Percentiles rank a stretch among this genome's conserved stretches.
phyloP scores from a whole-genome alignment of 768 basidiomycete species.

The Leccinum imitatum region DNA sequence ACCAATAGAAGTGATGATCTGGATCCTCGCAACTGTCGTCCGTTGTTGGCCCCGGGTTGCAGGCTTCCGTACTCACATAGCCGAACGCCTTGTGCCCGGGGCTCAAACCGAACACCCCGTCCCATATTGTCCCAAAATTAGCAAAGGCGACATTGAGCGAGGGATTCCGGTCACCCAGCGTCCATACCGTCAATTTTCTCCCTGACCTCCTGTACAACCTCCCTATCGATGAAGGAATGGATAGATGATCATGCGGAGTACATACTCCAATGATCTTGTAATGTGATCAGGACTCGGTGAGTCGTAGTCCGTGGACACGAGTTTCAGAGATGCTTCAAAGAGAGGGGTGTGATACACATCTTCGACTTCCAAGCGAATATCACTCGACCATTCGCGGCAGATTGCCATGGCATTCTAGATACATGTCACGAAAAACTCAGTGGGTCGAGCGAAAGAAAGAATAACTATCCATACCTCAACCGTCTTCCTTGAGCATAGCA shows the following conservation, averaged over 20 bases:
- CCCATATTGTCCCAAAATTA: too few species aligned
- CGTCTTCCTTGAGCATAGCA: conserved; percentile 13
- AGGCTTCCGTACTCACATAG: too few species aligned
- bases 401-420: conserved; percentile 52
- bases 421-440: not conserved
- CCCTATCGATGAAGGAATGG: not conserved
- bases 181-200: too few species aligned
- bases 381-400: conserved; percentile 46
- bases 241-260: not conserved
- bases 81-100: too few species aligned
- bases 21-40: too few species aligned
- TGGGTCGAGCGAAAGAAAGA: not conserved
- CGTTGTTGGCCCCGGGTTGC: too few species aligned
- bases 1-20: conserved; percentile 51
- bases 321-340: conserved; percentile 43
- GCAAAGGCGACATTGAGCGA: too few species aligned
- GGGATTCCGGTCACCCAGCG: too few species aligned
- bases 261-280: conserved; percentile 23
- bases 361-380: conserved; percentile 49
- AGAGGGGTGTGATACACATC: conserved; percentile 47
- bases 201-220: too few species aligned
- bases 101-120: too few species aligned
- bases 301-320: conserved; percentile 36
- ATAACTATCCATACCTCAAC: conserved; percentile 19
- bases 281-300: conserved; percentile 36